These are phyloP conservation scores for Monosporozyma servazzii DNA, from an alignment of 805 yeast genomes.

Conservation along the genomic window DNA sequence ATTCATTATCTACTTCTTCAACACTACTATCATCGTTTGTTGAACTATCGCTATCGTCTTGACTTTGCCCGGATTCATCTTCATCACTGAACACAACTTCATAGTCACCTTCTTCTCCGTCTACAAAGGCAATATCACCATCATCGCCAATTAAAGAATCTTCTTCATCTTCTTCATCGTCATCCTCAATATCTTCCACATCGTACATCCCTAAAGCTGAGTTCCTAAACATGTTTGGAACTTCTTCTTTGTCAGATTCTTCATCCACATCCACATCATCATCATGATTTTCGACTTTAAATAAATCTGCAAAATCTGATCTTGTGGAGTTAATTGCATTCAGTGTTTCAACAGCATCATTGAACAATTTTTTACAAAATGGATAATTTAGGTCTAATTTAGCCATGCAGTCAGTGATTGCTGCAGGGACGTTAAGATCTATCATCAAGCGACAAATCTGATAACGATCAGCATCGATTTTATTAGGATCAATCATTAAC, in stretches of 20 bases:
- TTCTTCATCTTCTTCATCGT: slow-evolving; percentile 47
- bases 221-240: slow-evolving; percentile 75
- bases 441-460: slow-evolving; percentile 56
- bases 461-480: slow-evolving; percentile 51
- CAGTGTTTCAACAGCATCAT: slow-evolving; percentile 50
- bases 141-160: slow-evolving; percentile 40
- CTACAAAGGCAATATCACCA: slow-evolving; percentile 31
- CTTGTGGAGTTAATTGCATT: slow-evolving; percentile 49
- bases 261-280: slow-evolving; percentile 47
- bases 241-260: slow-evolving; percentile 57
- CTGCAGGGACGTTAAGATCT: slow-evolving; percentile 53
- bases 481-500: slow-evolving; percentile 38
- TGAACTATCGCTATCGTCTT: slow-evolving; percentile 4
- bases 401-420: slow-evolving; percentile 52
- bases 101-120: slow-evolving; percentile 29
- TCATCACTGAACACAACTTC: slow-evolving; percentile 29
- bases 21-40: not conserved
- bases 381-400: slow-evolving; percentile 70
- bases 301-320: slow-evolving; percentile 45
- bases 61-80: slow-evolving; percentile 21
- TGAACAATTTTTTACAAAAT: slow-evolving; percentile 48
- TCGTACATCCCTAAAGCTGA: slow-evolving; percentile 94
- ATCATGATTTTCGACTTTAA: slow-evolving; percentile 52
- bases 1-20: slow-evolving; percentile 13
- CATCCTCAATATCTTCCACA: slow-evolving; percentile 59